Conservation (phyloP, 768 basidiomycete genomes). For the Collybia nuda region DNA sequence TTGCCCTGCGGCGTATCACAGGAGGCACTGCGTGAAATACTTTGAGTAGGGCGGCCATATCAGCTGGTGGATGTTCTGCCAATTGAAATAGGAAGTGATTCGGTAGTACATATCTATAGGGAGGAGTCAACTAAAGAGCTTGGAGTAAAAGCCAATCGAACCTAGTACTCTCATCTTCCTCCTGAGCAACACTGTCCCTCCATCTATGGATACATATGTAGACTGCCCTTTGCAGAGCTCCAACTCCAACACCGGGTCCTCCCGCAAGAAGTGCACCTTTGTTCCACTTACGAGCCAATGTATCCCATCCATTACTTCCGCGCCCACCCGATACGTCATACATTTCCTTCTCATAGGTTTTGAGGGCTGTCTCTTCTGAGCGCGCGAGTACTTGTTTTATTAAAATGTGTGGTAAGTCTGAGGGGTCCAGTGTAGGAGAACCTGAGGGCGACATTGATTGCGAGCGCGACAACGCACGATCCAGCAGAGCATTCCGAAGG, state of each 20-base stretch:
- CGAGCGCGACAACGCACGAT: constrained; percentile 46
- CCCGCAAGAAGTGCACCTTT: constrained; percentile 49
- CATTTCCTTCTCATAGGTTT: constrained; percentile 63
- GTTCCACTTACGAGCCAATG: constrained; percentile 81
- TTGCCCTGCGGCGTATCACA: constrained; percentile 59
- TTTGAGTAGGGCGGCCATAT: constrained; percentile 61
- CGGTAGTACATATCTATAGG: constrained; percentile 64
- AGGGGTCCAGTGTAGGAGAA: constrained; percentile 18
- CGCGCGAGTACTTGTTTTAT: constrained; percentile 66
- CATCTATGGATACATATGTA: constrained; percentile 77
- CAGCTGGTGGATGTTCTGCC: constrained; percentile 68
- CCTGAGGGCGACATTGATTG: constrained; percentile 36
- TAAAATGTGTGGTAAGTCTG: constrained; percentile 33
- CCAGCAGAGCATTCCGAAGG: constrained; percentile 84
- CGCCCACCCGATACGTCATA: constrained; percentile 68
- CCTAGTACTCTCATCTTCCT: constrained; percentile 86
- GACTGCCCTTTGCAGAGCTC: constrained; percentile 53
- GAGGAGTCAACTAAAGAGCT: neutral
- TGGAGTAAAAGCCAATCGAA: constrained; percentile 31
- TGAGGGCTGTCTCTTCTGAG: constrained; percentile 76
- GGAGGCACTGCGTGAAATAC: constrained; percentile 60
- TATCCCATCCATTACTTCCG: constrained; percentile 77
- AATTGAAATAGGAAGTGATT: constrained; percentile 75
- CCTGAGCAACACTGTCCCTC: constrained; percentile 77
- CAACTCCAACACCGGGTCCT: constrained; percentile 31